These are phyloP conservation scores for Orbilia blumenaviensis DNA, from an alignment of 2,329 filamentous ascomycete species.

Conservation along the genomic window DNA sequence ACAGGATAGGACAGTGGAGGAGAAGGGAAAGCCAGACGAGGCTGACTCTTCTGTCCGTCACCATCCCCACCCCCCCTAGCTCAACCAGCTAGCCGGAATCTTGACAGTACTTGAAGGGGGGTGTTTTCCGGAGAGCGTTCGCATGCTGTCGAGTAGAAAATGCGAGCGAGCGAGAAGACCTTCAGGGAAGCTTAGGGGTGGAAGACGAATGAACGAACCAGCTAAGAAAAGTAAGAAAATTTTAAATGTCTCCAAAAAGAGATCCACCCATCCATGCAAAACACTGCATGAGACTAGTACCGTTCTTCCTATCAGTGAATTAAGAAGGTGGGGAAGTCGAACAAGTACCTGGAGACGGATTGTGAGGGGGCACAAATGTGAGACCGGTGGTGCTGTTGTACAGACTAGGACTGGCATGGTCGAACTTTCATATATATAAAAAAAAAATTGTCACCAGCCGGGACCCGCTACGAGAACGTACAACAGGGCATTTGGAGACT, in stretches of 20 bases:
- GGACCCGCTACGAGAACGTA: constrained; percentile 12
- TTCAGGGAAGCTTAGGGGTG: not conserved
- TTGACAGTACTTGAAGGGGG: not conserved
- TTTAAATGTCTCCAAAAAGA: constrained; percentile 49
- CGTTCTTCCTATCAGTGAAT: constrained; percentile 53
- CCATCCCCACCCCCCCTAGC: not conserved
- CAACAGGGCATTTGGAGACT: constrained; percentile 21
- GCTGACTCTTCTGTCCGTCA: constrained; percentile 34
- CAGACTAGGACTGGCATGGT: constrained; percentile 25
- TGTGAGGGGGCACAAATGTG: constrained; percentile 31
- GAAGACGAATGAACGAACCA: constrained; percentile 18
- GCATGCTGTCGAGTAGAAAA: constrained; percentile 30
- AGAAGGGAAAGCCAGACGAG: constrained; percentile 32
- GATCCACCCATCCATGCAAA: constrained; percentile 55
- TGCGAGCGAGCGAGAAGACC: constrained; percentile 28
- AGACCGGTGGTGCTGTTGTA: constrained; percentile 43
- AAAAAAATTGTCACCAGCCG: constrained; percentile 19
- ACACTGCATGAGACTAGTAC: constrained; percentile 53
- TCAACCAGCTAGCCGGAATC: constrained; percentile 26
- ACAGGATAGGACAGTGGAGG: constrained; percentile 24
- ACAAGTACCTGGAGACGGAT: constrained; percentile 34
- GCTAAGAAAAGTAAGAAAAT: constrained; percentile 44
- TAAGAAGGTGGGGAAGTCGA: constrained; percentile 54
- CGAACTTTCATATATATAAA: constrained; percentile 5
- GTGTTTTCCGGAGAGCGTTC: not conserved